These are phyloP conservation scores for Puccinellia tenuiflora DNA, from an alignment of 176 grass and related monocot genomes.

Conservation along the genomic window DNA sequence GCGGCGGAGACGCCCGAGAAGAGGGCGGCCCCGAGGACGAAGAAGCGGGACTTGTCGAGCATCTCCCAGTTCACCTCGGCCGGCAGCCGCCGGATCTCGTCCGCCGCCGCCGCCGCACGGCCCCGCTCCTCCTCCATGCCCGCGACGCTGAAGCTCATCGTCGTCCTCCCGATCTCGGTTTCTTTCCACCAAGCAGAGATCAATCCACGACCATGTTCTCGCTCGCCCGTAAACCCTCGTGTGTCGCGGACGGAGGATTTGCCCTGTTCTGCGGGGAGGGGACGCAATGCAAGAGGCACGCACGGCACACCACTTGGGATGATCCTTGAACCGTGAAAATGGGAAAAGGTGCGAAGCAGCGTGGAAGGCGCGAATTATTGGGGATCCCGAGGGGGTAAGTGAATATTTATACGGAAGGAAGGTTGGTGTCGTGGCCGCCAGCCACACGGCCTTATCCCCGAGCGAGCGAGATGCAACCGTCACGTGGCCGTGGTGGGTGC, in stretches of 20 bases:
- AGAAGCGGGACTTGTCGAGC: slow-evolving; percentile 98
- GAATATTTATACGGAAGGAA: slow-evolving; percentile 31
- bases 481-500: slow-evolving; percentile 24
- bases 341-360: background rate
- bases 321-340: background rate
- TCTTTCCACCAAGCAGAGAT: background rate
- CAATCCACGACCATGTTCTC: slow-evolving; percentile 7
- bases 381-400: slow-evolving; percentile 38
- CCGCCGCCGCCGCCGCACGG: slow-evolving; percentile 21
- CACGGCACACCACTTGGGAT: background rate
- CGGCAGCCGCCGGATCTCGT: slow-evolving; percentile 36
- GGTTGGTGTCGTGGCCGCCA: slow-evolving; percentile 30
- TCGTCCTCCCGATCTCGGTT: background rate
- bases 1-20: slow-evolving; percentile 91
- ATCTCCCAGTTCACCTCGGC: slow-evolving; percentile 99
- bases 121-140: slow-evolving; percentile 49
- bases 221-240: background rate
- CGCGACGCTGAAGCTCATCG: slow-evolving; percentile 66
- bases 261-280: background rate
- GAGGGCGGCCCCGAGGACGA: slow-evolving; percentile 76
- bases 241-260: background rate
- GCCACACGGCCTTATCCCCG: slow-evolving; percentile 30
- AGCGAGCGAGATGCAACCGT: background rate
- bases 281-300: too few species aligned
- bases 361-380: slow-evolving; percentile 21